A percentile compares a stretch with the other conserved stretches of the same genome.
phyloP scores from a whole-genome alignment of 345 rosid species.

The Ceriops zippeliana region DNA sequence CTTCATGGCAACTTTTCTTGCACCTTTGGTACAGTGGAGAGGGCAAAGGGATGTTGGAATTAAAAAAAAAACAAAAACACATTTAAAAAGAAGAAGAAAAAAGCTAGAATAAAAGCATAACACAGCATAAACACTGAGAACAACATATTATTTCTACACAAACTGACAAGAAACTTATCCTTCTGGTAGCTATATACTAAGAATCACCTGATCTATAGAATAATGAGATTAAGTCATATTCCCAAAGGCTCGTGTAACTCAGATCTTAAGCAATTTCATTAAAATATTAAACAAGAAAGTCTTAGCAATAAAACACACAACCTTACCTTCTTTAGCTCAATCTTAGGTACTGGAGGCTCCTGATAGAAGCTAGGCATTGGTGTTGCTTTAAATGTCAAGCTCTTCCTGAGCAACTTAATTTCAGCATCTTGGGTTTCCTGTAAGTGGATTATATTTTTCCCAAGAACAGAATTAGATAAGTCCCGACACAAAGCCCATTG shows the following conservation, averaged over 20 bases:
- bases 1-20: too few relatives aligned
- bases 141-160: too few relatives aligned
- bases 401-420: constrained; percentile 82
- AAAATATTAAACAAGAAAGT: not conserved
- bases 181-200: too few relatives aligned
- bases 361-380: constrained; percentile 98
- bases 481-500: not conserved
- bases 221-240: not conserved
- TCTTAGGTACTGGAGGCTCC: constrained; percentile 85
- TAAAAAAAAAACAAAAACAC: too few relatives aligned
- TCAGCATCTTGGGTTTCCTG: constrained; percentile 99
- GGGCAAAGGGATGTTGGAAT: too few relatives aligned
- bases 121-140: too few relatives aligned
- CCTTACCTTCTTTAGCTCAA: constrained; percentile 83
- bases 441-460: constrained; percentile 8
- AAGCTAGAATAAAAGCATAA: too few relatives aligned
- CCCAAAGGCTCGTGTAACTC: not conserved
- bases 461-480: constrained; percentile 7
- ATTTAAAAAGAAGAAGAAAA: too few relatives aligned
- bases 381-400: constrained; percentile 90
- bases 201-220: too few relatives aligned
- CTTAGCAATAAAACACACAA: constrained; percentile 14
- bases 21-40: too few relatives aligned
- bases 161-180: too few relatives aligned
- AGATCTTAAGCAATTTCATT: not conserved